These are phyloP conservation scores for Saccharomycopsis sp. DNA, from an alignment of 805 yeast genomes.

Conservation along the genomic window DNA sequence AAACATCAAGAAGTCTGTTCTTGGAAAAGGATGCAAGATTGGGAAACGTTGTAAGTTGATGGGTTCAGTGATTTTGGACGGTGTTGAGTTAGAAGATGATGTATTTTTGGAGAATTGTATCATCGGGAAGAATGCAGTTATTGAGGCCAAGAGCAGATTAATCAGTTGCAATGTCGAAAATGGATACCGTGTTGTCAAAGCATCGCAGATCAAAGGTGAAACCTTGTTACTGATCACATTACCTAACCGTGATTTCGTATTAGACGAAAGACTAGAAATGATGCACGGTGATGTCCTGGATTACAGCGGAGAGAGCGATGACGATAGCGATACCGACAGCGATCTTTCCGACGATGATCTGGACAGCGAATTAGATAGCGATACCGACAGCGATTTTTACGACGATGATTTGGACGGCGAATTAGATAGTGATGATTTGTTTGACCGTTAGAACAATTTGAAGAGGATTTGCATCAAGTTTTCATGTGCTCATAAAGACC, in stretches of 20 bases:
- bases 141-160: constrained; percentile 59
- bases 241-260: constrained; percentile 29
- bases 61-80: constrained; percentile 74
- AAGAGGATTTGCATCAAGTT: too few relatives aligned
- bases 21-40: constrained; percentile 66
- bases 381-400: constrained; percentile 24
- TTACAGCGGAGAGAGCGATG: constrained; percentile 14
- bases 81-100: constrained; percentile 72
- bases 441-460: constrained; percentile 7
- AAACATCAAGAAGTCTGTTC: constrained; percentile 76
- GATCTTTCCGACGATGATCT: constrained; percentile 25
- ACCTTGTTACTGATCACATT: constrained; percentile 38
- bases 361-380: constrained; percentile 22
- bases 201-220: constrained; percentile 49
- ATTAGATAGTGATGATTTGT: constrained; percentile 18
- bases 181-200: constrained; percentile 56
- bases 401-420: constrained; percentile 26
- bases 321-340: constrained; percentile 16
- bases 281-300: background rate
- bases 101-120: constrained; percentile 74
- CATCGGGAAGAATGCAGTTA: constrained; percentile 60
- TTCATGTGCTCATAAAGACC: too few relatives aligned
- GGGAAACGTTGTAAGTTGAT: constrained; percentile 85
- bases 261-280: constrained; percentile 30
- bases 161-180: constrained; percentile 85